Conservation (phyloP, 208 protist species). For the Crithidia brevicula region DNA sequence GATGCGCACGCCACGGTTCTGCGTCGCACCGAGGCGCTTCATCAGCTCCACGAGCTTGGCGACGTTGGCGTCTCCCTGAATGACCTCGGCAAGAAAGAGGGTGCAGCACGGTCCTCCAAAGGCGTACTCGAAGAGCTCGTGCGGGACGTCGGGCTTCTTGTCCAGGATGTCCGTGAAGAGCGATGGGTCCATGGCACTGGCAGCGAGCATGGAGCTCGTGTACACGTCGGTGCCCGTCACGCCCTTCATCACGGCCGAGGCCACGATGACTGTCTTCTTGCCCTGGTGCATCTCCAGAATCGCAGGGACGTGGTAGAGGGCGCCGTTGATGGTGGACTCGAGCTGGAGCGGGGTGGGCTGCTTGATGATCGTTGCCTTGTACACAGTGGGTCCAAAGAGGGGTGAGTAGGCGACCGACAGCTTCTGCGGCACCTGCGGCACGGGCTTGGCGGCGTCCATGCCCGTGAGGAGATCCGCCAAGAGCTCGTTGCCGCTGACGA, state of each 20-base stretch:
- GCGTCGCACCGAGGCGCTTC: conserved; percentile 35
- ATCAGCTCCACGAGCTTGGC: conserved; percentile 36
- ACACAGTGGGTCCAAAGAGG: conserved; percentile 64
- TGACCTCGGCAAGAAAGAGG: conserved; percentile 50
- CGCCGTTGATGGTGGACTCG: conserved; percentile 55
- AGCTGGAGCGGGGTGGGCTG: conserved; percentile 49
- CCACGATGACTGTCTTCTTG: conserved; percentile 49
- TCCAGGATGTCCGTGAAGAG: conserved; percentile 53
- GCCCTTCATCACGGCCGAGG: conserved; percentile 62
- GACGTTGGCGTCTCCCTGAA: conserved; percentile 40
- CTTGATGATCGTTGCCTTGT: conserved; percentile 59
- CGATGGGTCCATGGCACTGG: conserved; percentile 38
- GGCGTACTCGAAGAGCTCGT: conserved; percentile 68
- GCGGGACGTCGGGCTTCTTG: conserved; percentile 43
- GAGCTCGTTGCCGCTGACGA: conserved; percentile 48
- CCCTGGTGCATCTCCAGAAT: conserved; percentile 35
- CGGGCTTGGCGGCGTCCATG: conserved; percentile 26
- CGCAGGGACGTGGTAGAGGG: conserved; percentile 44
- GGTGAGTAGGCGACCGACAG: conserved; percentile 60
- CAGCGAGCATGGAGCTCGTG: conserved; percentile 55
- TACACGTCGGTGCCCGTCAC: conserved; percentile 54
- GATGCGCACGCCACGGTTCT: conserved; percentile 55
- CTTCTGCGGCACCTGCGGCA: conserved; percentile 31
- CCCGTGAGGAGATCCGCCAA: conserved; percentile 39
- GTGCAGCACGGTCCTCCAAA: conserved; percentile 70